These are phyloP conservation scores for Venturia aucupariae DNA, from an alignment of 2,329 filamentous ascomycete genomes.

Conservation along the genomic window DNA sequence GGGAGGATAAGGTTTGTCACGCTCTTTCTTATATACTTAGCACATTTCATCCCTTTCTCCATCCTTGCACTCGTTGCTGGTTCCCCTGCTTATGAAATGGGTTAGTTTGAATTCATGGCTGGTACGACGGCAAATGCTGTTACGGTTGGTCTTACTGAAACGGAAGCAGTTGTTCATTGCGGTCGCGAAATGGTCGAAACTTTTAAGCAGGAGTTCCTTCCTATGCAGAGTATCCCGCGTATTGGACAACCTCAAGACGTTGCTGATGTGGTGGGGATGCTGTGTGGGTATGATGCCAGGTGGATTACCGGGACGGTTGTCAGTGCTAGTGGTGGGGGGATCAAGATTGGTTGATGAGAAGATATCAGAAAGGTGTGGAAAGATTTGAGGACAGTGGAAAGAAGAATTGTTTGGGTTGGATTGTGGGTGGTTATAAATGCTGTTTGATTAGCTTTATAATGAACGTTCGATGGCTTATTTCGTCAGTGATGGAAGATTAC, in stretches of 20 bases:
- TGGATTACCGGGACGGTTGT: slow-evolving; percentile 31
- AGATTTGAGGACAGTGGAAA: not conserved
- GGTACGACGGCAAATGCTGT: slow-evolving; percentile 30
- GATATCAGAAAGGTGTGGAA: not conserved
- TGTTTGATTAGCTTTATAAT: no score
- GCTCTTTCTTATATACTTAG: not conserved
- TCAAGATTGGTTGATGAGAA: slow-evolving; percentile 23
- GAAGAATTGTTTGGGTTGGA: not conserved
- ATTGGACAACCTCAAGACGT: slow-evolving; percentile 30
- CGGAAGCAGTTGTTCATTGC: slow-evolving; percentile 27
- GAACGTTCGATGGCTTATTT: no score
- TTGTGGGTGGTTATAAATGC: no score
- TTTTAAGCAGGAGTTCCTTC: slow-evolving; percentile 28
- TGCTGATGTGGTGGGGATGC: slow-evolving; percentile 28
- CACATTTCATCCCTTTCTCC: not conserved
- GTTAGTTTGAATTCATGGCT: slow-evolving; percentile 26
- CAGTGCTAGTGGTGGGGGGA: slow-evolving; percentile 29
- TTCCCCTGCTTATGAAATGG: not conserved
- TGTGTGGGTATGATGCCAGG: slow-evolving; percentile 26
- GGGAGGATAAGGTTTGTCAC: slow-evolving; percentile 21
- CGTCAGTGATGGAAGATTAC: no score
- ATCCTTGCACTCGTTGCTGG: no score
- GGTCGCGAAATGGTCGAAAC: slow-evolving; percentile 24
- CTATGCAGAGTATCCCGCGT: slow-evolving; percentile 25
- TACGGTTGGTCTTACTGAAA: slow-evolving; percentile 26